Evolutionary conservation across 2,329 filamentous ascomycete species (phyloP).

Genomic region (Rugonectria rugulosa): DNA sequence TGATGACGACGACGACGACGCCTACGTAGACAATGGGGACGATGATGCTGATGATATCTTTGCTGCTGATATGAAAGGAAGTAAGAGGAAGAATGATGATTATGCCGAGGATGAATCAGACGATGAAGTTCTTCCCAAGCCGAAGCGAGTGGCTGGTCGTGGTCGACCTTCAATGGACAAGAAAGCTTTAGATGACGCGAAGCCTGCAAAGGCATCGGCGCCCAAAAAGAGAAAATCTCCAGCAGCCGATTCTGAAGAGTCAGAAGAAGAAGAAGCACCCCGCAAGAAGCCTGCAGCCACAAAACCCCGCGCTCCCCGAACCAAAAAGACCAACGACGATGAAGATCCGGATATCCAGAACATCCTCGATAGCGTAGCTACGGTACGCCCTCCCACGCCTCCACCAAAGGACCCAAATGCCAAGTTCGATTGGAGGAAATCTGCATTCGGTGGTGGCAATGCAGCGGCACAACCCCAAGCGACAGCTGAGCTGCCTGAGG

Average conservation of each 20-base stretch:
- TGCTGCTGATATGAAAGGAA: constrained; percentile 73
- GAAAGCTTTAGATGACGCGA: constrained; percentile 36
- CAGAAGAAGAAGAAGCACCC: constrained; percentile 67
- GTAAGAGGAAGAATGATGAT: constrained; percentile 75
- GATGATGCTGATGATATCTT: constrained; percentile 83
- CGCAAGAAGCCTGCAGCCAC: constrained; percentile 67
- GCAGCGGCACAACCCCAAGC: constrained; percentile 68
- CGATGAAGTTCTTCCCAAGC: constrained; percentile 69
- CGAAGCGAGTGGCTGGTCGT: constrained; percentile 63
- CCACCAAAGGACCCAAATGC: constrained; percentile 72
- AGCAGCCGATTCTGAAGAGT: constrained; percentile 60
- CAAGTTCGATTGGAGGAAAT: constrained; percentile 84
- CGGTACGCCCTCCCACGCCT: constrained; percentile 82
- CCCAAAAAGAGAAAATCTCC: constrained; percentile 67
- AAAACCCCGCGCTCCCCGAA: constrained; percentile 64
- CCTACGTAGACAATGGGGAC: constrained; percentile 72
- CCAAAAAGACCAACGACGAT: constrained; percentile 70
- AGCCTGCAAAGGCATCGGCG: constrained; percentile 41
- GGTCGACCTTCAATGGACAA: constrained; percentile 39
- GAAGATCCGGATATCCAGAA: constrained; percentile 78
- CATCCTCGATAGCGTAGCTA: constrained; percentile 88
- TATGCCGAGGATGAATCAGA: constrained; percentile 79
- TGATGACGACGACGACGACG: constrained; percentile 61
- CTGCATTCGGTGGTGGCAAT: constrained; percentile 63
- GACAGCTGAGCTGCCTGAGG: constrained; percentile 77